These are phyloP conservation scores for Sporothrix dimorphospora DNA, from an alignment of 2,329 filamentous ascomycete genomes.

Conservation along the genomic window DNA sequence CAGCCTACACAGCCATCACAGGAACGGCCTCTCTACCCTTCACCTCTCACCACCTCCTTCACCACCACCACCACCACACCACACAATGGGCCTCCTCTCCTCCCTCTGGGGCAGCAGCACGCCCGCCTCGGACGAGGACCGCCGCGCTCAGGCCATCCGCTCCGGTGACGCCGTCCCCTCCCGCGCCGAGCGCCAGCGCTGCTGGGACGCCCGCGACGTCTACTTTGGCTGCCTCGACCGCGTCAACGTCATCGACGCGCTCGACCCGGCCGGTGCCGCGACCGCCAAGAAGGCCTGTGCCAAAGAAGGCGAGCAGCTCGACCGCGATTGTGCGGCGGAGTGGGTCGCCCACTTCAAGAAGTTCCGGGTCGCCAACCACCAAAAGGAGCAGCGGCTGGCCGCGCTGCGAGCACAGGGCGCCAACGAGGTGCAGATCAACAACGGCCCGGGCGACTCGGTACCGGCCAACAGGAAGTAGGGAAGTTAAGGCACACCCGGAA, in stretches of 20 bases:
- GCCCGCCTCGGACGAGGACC: conserved; percentile 46
- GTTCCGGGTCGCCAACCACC: conserved; percentile 87
- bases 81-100: conserved; percentile 55
- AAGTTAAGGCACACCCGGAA: background rate
- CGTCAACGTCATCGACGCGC: conserved; percentile 74
- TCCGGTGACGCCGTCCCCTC: conserved; percentile 74
- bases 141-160: conserved; percentile 59
- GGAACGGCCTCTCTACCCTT: background rate
- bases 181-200: conserved; percentile 76
- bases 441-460: conserved; percentile 34
- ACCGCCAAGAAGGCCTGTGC: conserved; percentile 47
- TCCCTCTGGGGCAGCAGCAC: conserved; percentile 37
- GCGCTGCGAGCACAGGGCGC: conserved; percentile 75
- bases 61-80: background rate
- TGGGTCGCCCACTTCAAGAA: conserved; percentile 99
- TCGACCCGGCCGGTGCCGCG: conserved; percentile 48
- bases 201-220: conserved; percentile 86
- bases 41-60: background rate
- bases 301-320: conserved; percentile 61
- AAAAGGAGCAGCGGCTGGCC: conserved; percentile 78
- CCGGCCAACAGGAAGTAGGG: conserved; percentile 4
- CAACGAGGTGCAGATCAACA: conserved; percentile 52
- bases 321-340: conserved; percentile 81
- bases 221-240: conserved; percentile 89
- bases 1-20: too few relatives aligned